These are phyloP conservation scores for Taxawa tesnikishii DNA, from an alignment of 2,329 filamentous ascomycete species.

Conservation along the genomic window DNA sequence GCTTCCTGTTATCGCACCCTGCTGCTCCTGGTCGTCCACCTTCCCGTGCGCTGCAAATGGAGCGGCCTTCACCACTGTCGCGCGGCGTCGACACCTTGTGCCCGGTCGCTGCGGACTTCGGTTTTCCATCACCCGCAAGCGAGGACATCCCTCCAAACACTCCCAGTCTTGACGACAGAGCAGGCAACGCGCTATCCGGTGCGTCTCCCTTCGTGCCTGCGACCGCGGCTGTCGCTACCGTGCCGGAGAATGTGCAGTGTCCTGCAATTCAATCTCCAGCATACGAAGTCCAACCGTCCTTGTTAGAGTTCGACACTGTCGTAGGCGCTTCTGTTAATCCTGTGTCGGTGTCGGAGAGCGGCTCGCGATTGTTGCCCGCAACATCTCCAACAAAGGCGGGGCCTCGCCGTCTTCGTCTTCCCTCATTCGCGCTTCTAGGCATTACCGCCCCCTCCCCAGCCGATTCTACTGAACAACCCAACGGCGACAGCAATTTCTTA, in stretches of 20 bases:
- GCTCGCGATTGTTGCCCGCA: conserved; percentile 3
- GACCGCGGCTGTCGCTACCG: conserved; percentile 1
- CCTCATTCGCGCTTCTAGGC: conserved; percentile 40
- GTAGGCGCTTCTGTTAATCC: conserved; percentile 8
- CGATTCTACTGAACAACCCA: conserved; percentile 12
- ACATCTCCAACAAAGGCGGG: conserved; percentile 13
- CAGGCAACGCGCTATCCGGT: conserved; percentile 1
- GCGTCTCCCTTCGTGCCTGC: conserved; percentile 1
- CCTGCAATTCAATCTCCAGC: background rate
- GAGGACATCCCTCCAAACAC: conserved; percentile 1
- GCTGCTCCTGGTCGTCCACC: no score
- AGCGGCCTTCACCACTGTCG: no score
- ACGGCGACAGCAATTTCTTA: conserved; percentile 3
- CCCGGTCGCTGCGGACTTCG: conserved; percentile 1
- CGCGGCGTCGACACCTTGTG: no score
- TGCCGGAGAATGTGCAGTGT: conserved; percentile 2
- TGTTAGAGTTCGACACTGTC: conserved; percentile 4
- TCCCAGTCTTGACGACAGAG: conserved; percentile 1
- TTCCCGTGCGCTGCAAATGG: no score
- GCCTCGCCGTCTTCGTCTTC: conserved; percentile 35
- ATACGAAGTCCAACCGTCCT: background rate
- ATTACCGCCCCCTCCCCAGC: conserved; percentile 36
- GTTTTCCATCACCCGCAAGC: conserved; percentile 1
- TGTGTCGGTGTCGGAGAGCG: conserved; percentile 1
- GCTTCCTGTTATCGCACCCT: no score